Percentiles rank a stretch among this genome's conserved stretches.
Conservation (phyloP, 1,284 basidiomycete genomes). For the Peniophora sp. region DNA sequence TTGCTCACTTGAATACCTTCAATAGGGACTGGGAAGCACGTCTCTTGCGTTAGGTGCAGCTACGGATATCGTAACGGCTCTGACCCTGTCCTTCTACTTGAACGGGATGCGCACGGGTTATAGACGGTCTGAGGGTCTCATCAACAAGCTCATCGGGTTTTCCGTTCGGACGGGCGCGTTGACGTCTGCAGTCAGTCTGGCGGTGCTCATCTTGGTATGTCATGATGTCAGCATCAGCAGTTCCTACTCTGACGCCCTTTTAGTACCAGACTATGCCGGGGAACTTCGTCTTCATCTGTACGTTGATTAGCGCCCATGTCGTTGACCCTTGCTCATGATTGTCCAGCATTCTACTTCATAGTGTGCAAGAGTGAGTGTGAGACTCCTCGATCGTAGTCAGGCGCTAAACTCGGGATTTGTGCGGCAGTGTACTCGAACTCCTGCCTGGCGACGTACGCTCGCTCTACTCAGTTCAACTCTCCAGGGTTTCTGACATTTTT, state of each 20-base stretch:
- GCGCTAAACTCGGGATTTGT: slow-evolving; percentile 3
- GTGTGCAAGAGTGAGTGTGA: slow-evolving; percentile 54
- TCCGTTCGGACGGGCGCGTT: slow-evolving; percentile 56
- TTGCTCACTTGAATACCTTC: background rate
- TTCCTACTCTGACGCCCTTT: background rate
- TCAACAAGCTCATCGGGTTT: slow-evolving; percentile 43
- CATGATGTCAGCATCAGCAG: background rate
- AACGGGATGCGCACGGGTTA: slow-evolving; percentile 40
- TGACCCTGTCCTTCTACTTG: slow-evolving; percentile 43
- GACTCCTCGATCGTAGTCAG: background rate
- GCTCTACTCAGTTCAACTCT: background rate
- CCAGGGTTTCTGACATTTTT: background rate
- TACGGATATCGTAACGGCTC: slow-evolving; percentile 41
- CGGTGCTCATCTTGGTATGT: slow-evolving; percentile 48
- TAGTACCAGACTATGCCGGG: slow-evolving; percentile 50
- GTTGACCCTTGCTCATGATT: no score
- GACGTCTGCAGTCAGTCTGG: slow-evolving; percentile 55
- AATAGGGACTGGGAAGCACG: slow-evolving; percentile 7
- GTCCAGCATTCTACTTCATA: slow-evolving; percentile 42
- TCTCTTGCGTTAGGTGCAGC: slow-evolving; percentile 35
- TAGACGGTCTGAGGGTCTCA: slow-evolving; percentile 45
- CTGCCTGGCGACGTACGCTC: slow-evolving; percentile 55
- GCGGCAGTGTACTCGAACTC: slow-evolving; percentile 64
- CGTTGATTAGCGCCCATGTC: no score
- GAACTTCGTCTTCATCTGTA: slow-evolving; percentile 48